Evolutionary conservation across 345 rosid genomes (phyloP).

Genomic region (Barbarea vulgaris): DNA sequence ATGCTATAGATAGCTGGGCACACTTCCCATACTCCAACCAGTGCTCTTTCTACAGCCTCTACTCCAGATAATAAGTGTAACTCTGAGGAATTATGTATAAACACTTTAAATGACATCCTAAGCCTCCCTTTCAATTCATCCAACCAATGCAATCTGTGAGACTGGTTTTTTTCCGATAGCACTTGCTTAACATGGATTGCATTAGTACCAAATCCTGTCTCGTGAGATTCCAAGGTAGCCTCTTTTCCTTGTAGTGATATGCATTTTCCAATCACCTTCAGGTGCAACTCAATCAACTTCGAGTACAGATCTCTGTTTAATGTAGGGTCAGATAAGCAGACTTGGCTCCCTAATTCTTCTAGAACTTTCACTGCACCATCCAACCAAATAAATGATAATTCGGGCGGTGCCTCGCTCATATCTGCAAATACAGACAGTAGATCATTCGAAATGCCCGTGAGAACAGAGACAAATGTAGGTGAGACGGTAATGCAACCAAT

Average conservation of each 20-base stretch:
- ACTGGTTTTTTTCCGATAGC: conserved; percentile 45
- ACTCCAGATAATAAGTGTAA: conserved; percentile 66
- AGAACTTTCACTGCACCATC: conserved; percentile 79
- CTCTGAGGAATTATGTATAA: conserved; percentile 63
- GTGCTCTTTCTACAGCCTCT: conserved; percentile 77
- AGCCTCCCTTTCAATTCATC: conserved; percentile 68
- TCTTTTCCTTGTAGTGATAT: conserved; percentile 76
- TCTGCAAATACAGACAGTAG: conserved; percentile 63
- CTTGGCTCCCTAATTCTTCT: conserved; percentile 71
- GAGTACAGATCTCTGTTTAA: conserved; percentile 49
- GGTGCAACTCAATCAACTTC: conserved; percentile 66
- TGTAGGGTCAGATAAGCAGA: conserved; percentile 50
- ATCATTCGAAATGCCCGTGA: conserved; percentile 53
- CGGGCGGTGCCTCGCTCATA: conserved; percentile 45
- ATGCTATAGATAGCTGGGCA: conserved; percentile 49
- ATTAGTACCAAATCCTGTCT: conserved; percentile 64
- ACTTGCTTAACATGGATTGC: conserved; percentile 40
- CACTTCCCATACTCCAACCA: conserved; percentile 69
- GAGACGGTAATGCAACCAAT: conserved; percentile 42
- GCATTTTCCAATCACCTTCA: conserved; percentile 82
- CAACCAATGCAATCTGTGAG: conserved; percentile 45
- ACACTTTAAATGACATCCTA: conserved; percentile 67
- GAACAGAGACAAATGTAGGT: conserved; percentile 48
- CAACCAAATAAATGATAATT: conserved; percentile 69
- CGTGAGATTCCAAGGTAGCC: conserved; percentile 74